Conservation (phyloP, 768 basidiomycete species). For the Suillus variegatus region DNA sequence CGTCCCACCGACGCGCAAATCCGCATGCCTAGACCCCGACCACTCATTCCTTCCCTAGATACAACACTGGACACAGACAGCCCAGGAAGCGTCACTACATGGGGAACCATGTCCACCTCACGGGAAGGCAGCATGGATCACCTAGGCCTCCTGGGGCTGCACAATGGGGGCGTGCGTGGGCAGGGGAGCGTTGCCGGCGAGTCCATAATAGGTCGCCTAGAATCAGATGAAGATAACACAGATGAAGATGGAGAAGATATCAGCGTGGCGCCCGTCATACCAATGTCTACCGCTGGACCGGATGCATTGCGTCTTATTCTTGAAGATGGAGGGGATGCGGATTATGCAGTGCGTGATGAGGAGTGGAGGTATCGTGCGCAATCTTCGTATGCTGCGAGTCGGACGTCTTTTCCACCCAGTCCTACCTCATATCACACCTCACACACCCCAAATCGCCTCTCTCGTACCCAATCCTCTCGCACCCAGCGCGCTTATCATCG, state of each 20-base stretch:
- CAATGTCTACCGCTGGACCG: conserved; percentile 20
- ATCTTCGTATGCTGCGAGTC: conserved; percentile 11
- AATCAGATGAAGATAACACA: conserved; percentile 13
- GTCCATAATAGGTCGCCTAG: conserved; percentile 21
- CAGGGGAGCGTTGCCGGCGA: conserved; percentile 22
- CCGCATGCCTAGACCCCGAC: conserved; percentile 1
- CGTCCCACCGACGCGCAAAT: not conserved
- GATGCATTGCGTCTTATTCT: conserved; percentile 32
- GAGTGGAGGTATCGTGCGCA: conserved; percentile 18
- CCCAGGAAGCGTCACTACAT: conserved; percentile 36
- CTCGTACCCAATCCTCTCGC: not conserved
- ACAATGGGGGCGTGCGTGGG: conserved; percentile 30
- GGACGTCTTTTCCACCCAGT: not conserved
- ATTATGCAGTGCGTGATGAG: not conserved
- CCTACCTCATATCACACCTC: not conserved
- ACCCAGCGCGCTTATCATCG: conserved; percentile 10
- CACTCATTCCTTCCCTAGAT: conserved; percentile 15
- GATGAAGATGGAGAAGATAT: conserved; percentile 19
- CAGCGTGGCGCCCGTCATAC: conserved; percentile 18
- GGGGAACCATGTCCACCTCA: conserved; percentile 36
- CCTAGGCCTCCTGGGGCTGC: conserved; percentile 33
- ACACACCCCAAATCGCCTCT: not conserved
- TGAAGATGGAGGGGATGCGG: conserved; percentile 29
- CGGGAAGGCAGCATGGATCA: conserved; percentile 27
- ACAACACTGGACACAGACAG: conserved; percentile 22